Percentiles rank a stretch among this genome's conserved stretches.
Evolutionary conservation across 164 flowering plant species (phyloP).

Genomic region (Sedum album): DNA sequence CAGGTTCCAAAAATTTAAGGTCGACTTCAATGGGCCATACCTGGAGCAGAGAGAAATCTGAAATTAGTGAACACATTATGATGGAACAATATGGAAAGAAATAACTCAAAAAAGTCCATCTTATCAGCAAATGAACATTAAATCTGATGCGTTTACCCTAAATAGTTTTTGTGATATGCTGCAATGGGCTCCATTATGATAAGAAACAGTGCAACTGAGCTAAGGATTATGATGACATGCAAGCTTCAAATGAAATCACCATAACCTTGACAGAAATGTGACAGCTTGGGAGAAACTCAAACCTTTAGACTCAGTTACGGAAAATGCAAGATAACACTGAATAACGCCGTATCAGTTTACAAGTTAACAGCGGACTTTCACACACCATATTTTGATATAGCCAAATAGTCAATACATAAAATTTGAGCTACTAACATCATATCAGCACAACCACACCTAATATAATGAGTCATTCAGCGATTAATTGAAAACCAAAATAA

Average conservation of each 20-base stretch:
- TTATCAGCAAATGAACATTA: neutral
- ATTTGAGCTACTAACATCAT: neutral
- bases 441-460: neutral
- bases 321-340: neutral
- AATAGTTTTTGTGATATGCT: neutral
- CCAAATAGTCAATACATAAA: neutral
- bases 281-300: neutral
- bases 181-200: neutral
- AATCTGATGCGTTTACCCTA: neutral
- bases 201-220: neutral
- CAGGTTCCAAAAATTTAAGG: conserved; percentile 81
- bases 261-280: neutral
- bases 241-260: neutral
- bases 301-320: neutral
- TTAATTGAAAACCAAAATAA: neutral
- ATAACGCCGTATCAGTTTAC: neutral
- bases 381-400: neutral
- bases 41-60: conserved; percentile 20
- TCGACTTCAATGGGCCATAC: conserved; percentile 83
- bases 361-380: neutral
- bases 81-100: neutral
- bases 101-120: neutral
- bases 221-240: neutral
- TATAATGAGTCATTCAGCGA: neutral
- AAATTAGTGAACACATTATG: neutral